Evolutionary conservation across 2,329 filamentous ascomycete species (phyloP).

Genomic region (Hypocreales sp.): DNA sequence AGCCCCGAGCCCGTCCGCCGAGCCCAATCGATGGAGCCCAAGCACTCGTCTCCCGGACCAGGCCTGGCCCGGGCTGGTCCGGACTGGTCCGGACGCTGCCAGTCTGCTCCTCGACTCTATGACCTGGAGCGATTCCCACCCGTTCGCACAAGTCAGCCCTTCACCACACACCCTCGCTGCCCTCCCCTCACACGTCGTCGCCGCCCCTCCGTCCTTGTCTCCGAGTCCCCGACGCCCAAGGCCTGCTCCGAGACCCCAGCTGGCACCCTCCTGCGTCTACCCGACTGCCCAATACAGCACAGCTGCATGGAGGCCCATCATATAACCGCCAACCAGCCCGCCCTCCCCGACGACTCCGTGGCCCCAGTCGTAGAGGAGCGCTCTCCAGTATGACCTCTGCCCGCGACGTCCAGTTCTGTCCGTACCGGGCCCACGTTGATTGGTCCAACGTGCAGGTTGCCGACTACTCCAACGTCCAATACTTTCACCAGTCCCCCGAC

Average conservation of each 20-base stretch:
- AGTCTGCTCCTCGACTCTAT: slow-evolving; percentile 9
- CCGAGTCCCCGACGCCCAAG: slow-evolving; percentile 7
- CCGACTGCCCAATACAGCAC: slow-evolving; percentile 15
- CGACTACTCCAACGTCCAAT: slow-evolving; percentile 27
- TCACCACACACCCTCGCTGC: too few species aligned
- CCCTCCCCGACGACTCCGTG: slow-evolving; percentile 7
- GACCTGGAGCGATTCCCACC: slow-evolving; percentile 16
- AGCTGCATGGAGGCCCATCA: slow-evolving; percentile 18
- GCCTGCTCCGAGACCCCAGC: slow-evolving; percentile 2
- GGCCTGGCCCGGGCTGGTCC: slow-evolving; percentile 4
- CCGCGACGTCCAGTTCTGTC: slow-evolving; percentile 21
- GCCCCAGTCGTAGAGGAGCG: slow-evolving; percentile 11
- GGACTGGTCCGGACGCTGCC: slow-evolving; percentile 3
- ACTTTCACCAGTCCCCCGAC: slow-evolving; percentile 19
- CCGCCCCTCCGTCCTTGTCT: slow-evolving; percentile 4
- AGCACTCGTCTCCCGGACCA: not conserved
- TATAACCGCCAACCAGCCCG: slow-evolving; percentile 15
- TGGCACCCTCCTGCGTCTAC: slow-evolving; percentile 14
- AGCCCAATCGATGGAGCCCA: slow-evolving; percentile 14
- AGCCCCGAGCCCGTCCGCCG: slow-evolving; percentile 1
- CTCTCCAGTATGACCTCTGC: slow-evolving; percentile 26
- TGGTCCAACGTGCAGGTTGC: slow-evolving; percentile 23
- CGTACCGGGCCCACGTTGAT: slow-evolving; percentile 22
- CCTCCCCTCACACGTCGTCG: slow-evolving; percentile 3
- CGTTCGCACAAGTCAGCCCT: too few species aligned